Conservation (phyloP, 371 early-diverging fungal genomes). For the Mucor plumbeus region DNA sequence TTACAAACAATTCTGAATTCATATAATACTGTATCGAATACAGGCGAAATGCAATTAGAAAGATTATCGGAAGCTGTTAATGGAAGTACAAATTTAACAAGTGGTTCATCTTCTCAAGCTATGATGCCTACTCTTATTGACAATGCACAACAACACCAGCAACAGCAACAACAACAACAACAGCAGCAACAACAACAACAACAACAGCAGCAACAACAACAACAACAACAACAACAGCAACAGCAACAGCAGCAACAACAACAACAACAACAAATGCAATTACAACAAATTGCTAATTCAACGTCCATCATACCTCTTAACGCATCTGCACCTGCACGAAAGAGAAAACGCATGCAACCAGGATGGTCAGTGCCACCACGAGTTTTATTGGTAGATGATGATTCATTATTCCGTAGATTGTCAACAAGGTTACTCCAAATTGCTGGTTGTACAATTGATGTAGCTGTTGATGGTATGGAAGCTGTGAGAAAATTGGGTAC, state of each 20-base stretch:
- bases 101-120: not conserved
- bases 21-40: slow-evolving; percentile 16
- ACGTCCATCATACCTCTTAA: slow-evolving; percentile 18
- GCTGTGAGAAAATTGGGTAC: slow-evolving; percentile 67
- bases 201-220: not conserved
- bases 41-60: slow-evolving; percentile 18
- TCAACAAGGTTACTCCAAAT: slow-evolving; percentile 70
- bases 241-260: slow-evolving; percentile 11
- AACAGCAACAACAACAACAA: slow-evolving; percentile 2
- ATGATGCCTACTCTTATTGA: not conserved
- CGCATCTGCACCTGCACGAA: slow-evolving; percentile 14
- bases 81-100: not conserved
- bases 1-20: slow-evolving; percentile 10
- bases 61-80: slow-evolving; percentile 1
- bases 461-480: slow-evolving; percentile 76
- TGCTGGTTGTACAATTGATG: slow-evolving; percentile 76
- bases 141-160: not conserved
- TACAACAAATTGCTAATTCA: not conserved
- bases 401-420: slow-evolving; percentile 67
- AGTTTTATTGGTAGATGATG: slow-evolving; percentile 80
- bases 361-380: slow-evolving; percentile 70
- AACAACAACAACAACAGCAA: not conserved
- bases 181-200: not conserved
- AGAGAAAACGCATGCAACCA: slow-evolving; percentile 39
- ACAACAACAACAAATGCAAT: not conserved